Base-by-base conservation (phyloP, 1,139 yeast species). In the Diutina mesorugosa region DNA sequence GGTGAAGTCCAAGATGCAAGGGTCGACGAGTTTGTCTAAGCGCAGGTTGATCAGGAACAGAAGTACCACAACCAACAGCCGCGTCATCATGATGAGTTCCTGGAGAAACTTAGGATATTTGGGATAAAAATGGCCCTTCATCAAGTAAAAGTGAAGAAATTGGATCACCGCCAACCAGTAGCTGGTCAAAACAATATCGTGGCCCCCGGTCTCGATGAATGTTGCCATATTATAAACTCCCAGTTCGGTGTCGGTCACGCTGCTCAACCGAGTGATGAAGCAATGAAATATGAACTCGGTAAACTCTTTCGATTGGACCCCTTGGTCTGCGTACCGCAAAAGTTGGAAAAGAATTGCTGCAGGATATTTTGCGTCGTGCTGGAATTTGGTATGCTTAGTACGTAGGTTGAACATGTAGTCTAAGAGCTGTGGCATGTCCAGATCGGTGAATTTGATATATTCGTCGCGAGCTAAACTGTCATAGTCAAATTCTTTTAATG, bases 111-210 rank as follows among this genome's bases (percentile, higher is more conserved):
- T 66, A 1, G 90, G 89, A 61, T 83, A 79, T 54, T 70, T 70
- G 28, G 67, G 63, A 66, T 83, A 83, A 56, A 85, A 74, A 8
- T 76, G 79, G 62, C 80, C 84, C 60, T 84, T 80, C 56, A 77
- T 68, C 47, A 86, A 67, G 66, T 84, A 86, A 64, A 82, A 86
- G 64, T 83, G 86, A 57, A 87, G 67, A 62, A 83, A 85, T 61
- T 85, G 87, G 51, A 85, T 65, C 12, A 82, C 82, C 4, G 90
- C 79, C 48, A 87, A 74, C 91, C 93, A 86, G 65, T 85, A 86
- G 60, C 91, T 84, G 58, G 84, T 76, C 46, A 78, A 67, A 9
- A 86, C 88, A 57, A 87, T 84, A 65, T 87, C 91, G 28, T 87
- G 85, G 0, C 80, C 80, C 6, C 68, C 69, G 2, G 67, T 61